Conservation (phyloP, 306 rosid species). For the Geum urbanum region DNA sequence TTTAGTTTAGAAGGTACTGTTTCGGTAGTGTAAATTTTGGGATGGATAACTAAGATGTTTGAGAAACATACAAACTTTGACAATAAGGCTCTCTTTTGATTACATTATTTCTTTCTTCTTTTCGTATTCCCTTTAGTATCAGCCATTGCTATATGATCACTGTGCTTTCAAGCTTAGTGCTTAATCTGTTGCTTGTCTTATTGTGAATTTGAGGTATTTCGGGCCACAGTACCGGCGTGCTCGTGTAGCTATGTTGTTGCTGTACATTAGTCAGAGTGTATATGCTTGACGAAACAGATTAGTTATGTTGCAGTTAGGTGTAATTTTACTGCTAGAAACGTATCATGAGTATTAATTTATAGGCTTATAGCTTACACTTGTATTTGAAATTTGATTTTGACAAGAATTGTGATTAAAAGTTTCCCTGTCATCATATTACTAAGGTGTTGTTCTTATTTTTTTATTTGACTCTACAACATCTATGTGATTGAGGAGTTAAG, state of each 20-base stretch:
- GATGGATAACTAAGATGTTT: background rate
- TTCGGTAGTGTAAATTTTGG: background rate
- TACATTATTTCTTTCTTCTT: background rate
- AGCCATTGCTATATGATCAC: background rate
- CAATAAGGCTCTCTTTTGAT: background rate
- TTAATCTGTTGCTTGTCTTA: background rate
- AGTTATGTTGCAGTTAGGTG: too few species aligned
- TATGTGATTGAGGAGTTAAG: too few species aligned
- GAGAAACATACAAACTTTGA: background rate
- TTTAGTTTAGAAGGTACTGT: background rate
- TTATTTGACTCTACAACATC: too few species aligned
- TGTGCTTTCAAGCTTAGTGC: background rate
- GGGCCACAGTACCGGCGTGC: background rate
- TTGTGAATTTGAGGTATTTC: background rate
- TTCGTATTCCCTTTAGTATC: background rate
- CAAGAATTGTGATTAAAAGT: too few species aligned
- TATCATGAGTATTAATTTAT: background rate
- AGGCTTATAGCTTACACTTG: background rate
- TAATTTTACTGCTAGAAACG: background rate
- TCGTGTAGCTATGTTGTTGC: background rate
- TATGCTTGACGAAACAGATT: constrained; percentile 2
- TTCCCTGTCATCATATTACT: too few species aligned
- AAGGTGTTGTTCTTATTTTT: too few species aligned
- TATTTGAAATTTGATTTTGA: too few species aligned
- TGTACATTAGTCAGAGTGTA: background rate